phyloP scores from a whole-genome alignment of 257 asterid species.

The Lavandula angustifolia region DNA sequence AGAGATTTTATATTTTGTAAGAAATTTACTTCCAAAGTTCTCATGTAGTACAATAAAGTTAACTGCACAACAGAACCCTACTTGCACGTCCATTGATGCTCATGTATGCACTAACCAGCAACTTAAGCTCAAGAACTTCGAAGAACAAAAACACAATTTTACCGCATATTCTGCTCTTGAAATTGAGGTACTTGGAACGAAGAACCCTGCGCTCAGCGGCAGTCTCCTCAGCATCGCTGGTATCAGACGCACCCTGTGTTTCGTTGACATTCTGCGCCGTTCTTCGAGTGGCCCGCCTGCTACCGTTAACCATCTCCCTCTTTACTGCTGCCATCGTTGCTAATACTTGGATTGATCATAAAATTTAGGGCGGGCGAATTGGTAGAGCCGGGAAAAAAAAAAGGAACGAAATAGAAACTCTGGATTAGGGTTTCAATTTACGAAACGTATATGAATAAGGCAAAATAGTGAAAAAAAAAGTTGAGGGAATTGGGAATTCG shows the following conservation, averaged over 20 bases:
- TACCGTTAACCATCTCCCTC: slow-evolving; percentile 30
- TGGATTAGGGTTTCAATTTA: neutral
- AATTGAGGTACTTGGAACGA: slow-evolving; percentile 49
- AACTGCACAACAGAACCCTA: neutral
- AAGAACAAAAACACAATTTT: slow-evolving; percentile 2
- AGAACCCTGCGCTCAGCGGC: slow-evolving; percentile 44
- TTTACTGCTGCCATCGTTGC: slow-evolving; percentile 42
- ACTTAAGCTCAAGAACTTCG: neutral
- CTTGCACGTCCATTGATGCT: no score
- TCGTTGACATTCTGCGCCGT: slow-evolving; percentile 28
- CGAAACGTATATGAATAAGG: neutral
- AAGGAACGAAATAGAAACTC: neutral
- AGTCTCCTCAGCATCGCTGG: slow-evolving; percentile 31
- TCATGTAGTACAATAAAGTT: neutral
- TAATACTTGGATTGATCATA: neutral
- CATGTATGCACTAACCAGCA: no score
- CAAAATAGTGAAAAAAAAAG: neutral
- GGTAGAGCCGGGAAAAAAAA: neutral
- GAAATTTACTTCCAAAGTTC: neutral
- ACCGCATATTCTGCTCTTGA: slow-evolving; percentile 51
- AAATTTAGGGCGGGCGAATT: slow-evolving; percentile 29
- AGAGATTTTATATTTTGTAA: slow-evolving; percentile 4
- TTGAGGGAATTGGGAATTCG: slow-evolving; percentile 10
- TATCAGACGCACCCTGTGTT: slow-evolving; percentile 26
- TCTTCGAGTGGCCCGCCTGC: slow-evolving; percentile 38